Evolutionary conservation across 2,329 filamentous ascomycete species (phyloP), one percentile per base, ranked within the genome.

Genomic region (Penicillium sp.): DNA sequence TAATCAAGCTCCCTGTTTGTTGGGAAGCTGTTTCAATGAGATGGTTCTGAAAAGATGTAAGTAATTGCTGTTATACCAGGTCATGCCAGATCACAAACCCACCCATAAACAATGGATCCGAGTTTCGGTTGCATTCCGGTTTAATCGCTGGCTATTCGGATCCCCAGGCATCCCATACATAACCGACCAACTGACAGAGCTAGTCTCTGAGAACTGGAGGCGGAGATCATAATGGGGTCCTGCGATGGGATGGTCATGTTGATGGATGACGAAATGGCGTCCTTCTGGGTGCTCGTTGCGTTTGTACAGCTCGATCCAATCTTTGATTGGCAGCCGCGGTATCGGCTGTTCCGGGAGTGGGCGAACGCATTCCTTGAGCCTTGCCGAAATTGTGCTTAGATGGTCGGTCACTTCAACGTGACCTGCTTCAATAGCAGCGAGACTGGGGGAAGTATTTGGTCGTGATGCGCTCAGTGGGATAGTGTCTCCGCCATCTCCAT

Each of bases 221-320:
- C 84, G 75, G 19, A 87, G 72, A 64, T 87, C 84, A 69, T 87
- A 85, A 62, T 84, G 81, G 1, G 76, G 75, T 22, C 84, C 83
- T 9, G 84, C 82, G 38, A 85, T 64, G 1, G 84, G 84, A 61
- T 87, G 84, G 60, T 86, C 83, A 62, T 88, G 83, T 61, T 88
- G 83, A 63, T 87, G 83, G 33, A 87, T 75, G 45, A 87, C 79
- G 60, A 87, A 87, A 63, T 83, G 80, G 21, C 66, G 65, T 8
- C 77, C 77, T 38, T 72, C 53, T 0, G 62, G 48, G 49, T 74
- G 66, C 43, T 71, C 63, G 54, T 77, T 78, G 10, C 69, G 64
- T n/a, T 60, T 58, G 58, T 79, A 80, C 2, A 80, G 61, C 3
- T 67, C 59, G 22, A 62, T 52, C 64, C 75, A 79, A 1, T 69